Evolutionary conservation across 441 rosid species (phyloP).

Genomic region (Pelargonium australe): DNA sequence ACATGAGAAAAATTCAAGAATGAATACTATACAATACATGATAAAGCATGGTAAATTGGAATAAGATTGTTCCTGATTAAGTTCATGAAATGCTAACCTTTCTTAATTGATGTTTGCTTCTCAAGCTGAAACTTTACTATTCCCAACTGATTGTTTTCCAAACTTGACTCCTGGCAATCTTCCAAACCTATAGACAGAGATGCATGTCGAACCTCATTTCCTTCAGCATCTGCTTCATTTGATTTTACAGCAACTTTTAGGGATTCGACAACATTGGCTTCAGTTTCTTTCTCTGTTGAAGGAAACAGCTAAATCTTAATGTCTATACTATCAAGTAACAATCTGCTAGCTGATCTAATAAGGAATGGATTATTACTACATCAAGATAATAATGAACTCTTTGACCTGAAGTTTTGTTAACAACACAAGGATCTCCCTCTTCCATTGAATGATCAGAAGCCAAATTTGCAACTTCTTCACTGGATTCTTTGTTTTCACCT

Average conservation of each 20-base stretch:
- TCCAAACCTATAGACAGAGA: conserved; percentile 12
- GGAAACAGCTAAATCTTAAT: not conserved
- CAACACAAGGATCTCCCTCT: not conserved
- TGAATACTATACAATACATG: not conserved
- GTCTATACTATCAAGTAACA: not conserved
- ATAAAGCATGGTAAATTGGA: not conserved
- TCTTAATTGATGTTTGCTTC: conserved; percentile 18
- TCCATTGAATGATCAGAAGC: not conserved
- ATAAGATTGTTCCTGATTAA: not conserved
- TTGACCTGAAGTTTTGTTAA: not conserved
- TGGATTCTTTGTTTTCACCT: conserved; percentile 1
- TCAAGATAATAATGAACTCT: not conserved
- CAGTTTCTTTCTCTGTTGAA: not conserved
- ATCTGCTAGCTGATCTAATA: not conserved
- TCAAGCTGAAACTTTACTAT: conserved; percentile 13
- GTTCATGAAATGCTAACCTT: conserved; percentile 27
- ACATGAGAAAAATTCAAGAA: not conserved
- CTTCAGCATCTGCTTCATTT: conserved; percentile 13
- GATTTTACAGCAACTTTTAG: conserved; percentile 16
- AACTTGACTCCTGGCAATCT: conserved; percentile 11
- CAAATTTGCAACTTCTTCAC: not conserved
- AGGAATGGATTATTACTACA: not conserved
- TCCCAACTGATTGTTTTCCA: conserved; percentile 13
- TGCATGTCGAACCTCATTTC: conserved; percentile 11
- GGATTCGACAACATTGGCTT: conserved; percentile 11